Base-by-base conservation (phyloP, 164 flowering plant species). In the Nymphaea thermarum region DNA sequence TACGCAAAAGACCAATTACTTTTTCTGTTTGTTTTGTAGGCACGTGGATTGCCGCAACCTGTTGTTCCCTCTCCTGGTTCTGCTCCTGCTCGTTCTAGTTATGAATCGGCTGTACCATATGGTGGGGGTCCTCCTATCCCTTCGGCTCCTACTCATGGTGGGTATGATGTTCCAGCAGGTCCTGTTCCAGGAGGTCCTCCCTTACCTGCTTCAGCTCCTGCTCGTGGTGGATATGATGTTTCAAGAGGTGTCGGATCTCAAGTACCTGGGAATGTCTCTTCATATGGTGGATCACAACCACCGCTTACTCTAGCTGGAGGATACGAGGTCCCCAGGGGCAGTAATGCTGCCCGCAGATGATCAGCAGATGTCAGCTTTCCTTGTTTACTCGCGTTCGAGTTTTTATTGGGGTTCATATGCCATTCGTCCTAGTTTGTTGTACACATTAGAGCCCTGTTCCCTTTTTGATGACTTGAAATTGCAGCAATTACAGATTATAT, bases 321-420 rank as follows among this genome's bases (percentile, higher is more conserved):
- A 4, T 79, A 80, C 67, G 87, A 81, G 65, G 71, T 78, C 55
- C 80, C 71, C 45, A 62, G 64, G 7, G 87, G 80, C 47, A 83
- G 82, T 65, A 84, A 84, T 67, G 80, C 78, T 47, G 71, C n/a
- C 15, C 67, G 80, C 44, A 76, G 83, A 81, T 86, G 75, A 83
- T 25, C 36, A n/a, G n/a, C n/a, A n/a, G n/a, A n/a, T n/a, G n/a
- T n/a, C n/a, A 25, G 71, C 66, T 11, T 15, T 62, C 3, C 36
- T 36, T 51, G 5, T 62, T 8, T 15, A 55, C 10, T 55, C 10
- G 10, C 60, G 16, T 55, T 55, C 60, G 16, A 55, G 60, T 8
- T 55, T 55, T 55, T 15, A 55, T 55, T 25, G 36, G 36, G 36
- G 36, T 25, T 25, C 1, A 25, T 25, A 25, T 25, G 36, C 36